These are phyloP conservation scores for Melampsora larici-populina DNA, from an alignment of 1,284 basidiomycete species.

Conservation along the genomic window DNA sequence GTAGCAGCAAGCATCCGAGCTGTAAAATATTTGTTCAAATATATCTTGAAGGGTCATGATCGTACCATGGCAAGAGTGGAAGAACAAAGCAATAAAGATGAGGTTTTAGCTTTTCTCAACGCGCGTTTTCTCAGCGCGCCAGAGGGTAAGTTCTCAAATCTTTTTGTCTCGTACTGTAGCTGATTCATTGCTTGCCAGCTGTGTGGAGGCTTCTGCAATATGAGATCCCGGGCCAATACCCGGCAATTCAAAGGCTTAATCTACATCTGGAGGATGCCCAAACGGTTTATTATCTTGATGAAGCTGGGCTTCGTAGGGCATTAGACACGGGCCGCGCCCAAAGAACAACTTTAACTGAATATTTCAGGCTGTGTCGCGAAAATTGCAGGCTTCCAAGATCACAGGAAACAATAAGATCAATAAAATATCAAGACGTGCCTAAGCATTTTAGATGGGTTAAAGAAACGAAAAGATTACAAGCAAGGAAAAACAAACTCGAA, in stretches of 20 bases:
- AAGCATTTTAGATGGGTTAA: no score
- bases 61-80: constrained; percentile 52
- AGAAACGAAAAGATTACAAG: no score
- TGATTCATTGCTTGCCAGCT: no score
- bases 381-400: background rate
- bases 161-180: background rate
- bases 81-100: constrained; percentile 48
- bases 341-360: background rate
- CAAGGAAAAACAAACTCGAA: no score
- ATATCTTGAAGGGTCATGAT: constrained; percentile 59
- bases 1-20: no score
- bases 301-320: background rate
- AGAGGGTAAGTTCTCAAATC: constrained; percentile 50
- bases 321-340: background rate
- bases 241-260: background rate
- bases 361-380: background rate
- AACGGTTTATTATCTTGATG: background rate
- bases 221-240: background rate
- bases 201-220: background rate
- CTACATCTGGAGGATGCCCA: background rate
- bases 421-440: no score
- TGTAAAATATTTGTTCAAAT: constrained; percentile 60
- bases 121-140: constrained; percentile 55
- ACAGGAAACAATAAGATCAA: background rate
- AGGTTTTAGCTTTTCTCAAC: constrained; percentile 54